Base-by-base conservation (phyloP, 176 grass and related monocot species). In the Bromus sterilis region DNA sequence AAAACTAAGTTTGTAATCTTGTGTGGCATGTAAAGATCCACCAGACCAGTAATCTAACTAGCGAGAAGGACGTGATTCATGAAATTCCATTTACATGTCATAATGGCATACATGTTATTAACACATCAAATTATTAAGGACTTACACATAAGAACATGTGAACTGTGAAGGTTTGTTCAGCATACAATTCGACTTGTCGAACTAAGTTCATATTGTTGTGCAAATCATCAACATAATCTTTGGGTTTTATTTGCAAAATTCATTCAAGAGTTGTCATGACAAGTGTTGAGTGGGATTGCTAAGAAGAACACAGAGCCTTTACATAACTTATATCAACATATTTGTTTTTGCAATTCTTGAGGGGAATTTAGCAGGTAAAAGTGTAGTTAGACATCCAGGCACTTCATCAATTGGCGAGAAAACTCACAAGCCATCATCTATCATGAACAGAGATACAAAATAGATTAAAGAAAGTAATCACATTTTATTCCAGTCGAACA, bases 401-500 rank as follows among this genome's bases (percentile, higher is more conserved):
- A 55, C 28, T 71, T 79, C 23, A 40, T 43, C 3, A 4, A 32
- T 72, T 15, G 15, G 14, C 15, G 7, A 1, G 6, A 66, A 36
- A 46, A 62, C 4, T 7, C 46, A 56, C 46, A 76, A 11, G 20
- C 46, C n/a, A 74, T 74, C 11, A 56, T 24, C 76, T 37, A 30
- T 40, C 41, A 68, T 62, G 31, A 82, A 20, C 24, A 63, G 37
- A 71, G 29, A 26, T 62, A 15, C 55, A 60, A 58, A 4, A 66
- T 20, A 49, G 37, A 28, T 33, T 2, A 25, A 28, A 8, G 37
- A 46, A 61, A 76, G 30, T 14, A 15, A 63, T 14, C 44, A 65
- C 26, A 64, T 79, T 37, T 83, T 79, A 85, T 85, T 85, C 64
- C 57, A 66, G 82, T 20, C 59, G 11, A 79, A 37, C 3, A 74